phyloP scores from a whole-genome alignment of 2,329 filamentous ascomycete species.

The Tolypocladium inflatum region DNA sequence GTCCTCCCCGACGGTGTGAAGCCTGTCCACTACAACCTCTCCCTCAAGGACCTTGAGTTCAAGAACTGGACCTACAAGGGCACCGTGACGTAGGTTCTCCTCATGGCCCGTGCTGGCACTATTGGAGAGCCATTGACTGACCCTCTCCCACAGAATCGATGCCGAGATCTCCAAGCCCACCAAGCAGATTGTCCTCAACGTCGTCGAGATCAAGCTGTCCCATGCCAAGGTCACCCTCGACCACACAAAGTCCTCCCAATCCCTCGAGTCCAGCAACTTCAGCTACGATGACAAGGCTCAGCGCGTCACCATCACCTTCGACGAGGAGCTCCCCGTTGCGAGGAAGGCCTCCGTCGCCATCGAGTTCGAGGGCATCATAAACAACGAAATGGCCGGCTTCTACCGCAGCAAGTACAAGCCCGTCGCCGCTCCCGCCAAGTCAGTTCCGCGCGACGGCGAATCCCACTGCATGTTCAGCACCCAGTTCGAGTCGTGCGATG shows the following conservation, averaged over 20 bases:
- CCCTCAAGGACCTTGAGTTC: constrained; percentile 74
- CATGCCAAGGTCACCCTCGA: constrained; percentile 51
- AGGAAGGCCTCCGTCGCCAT: constrained; percentile 59
- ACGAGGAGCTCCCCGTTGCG: constrained; percentile 57
- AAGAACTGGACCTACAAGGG: constrained; percentile 69
- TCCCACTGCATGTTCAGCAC: constrained; percentile 79
- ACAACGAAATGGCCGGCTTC: constrained; percentile 88
- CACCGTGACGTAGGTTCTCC: constrained; percentile 46
- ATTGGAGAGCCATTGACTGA: background rate
- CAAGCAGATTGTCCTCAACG: constrained; percentile 74
- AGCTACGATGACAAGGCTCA: constrained; percentile 77
- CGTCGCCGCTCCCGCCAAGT: constrained; percentile 56
- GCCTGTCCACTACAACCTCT: constrained; percentile 78
- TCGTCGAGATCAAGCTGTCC: constrained; percentile 72
- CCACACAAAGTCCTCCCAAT: constrained; percentile 45
- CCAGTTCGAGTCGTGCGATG: constrained; percentile 95
- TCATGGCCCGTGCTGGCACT: background rate
- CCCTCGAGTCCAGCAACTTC: constrained; percentile 55
- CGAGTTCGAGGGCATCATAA: constrained; percentile 72
- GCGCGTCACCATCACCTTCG: constrained; percentile 69
- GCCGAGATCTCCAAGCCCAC: constrained; percentile 62
- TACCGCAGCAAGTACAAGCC: constrained; percentile 94
- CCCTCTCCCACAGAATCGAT: constrained; percentile 49
- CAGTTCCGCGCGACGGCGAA: constrained; percentile 65
- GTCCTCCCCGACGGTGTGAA: constrained; percentile 58